These are phyloP conservation scores for Corrigiola litoralis DNA, from an alignment of 179 eudicot genomes.

Conservation along the genomic window DNA sequence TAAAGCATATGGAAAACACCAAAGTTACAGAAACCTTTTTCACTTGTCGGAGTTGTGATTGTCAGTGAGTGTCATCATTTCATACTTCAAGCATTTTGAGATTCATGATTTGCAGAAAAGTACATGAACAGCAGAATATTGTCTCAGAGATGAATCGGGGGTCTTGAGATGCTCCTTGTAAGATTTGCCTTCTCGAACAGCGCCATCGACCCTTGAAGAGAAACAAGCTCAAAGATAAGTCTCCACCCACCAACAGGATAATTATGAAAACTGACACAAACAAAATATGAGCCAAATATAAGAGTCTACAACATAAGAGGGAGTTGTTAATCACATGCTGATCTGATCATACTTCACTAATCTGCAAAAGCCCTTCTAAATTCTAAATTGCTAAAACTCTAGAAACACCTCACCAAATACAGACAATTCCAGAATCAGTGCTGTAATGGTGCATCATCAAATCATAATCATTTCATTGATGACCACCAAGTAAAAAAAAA, in stretches of 20 bases:
- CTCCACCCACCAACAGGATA: neutral
- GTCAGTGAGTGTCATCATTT: constrained; percentile 10
- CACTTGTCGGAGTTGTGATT: neutral
- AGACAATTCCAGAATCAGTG: too few species aligned
- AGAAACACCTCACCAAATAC: too few species aligned
- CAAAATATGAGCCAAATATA: neutral
- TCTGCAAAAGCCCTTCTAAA: too few species aligned
- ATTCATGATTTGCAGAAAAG: constrained; percentile 10
- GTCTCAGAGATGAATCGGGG: neutral
- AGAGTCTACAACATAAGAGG: neutral
- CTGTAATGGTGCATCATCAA: too few species aligned
- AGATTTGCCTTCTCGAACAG: neutral
- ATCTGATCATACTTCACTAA: too few species aligned
- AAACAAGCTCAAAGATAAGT: constrained; percentile 2
- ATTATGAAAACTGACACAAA: neutral
- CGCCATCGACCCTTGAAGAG: constrained; percentile 6
- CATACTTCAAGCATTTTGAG: constrained; percentile 15
- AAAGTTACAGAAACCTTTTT: constrained; percentile 19
- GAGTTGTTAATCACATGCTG: too few species aligned
- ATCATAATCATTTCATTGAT: too few species aligned
- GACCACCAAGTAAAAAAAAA: too few species aligned
- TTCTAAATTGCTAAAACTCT: too few species aligned
- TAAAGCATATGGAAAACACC: constrained; percentile 7
- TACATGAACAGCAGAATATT: constrained; percentile 5
- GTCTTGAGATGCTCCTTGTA: constrained; percentile 8